Evolutionary conservation across 75 land plant genomes (phyloP), one percentile per base, ranked within the genome.

Genomic region (Cupressus sempervirens): DNA sequence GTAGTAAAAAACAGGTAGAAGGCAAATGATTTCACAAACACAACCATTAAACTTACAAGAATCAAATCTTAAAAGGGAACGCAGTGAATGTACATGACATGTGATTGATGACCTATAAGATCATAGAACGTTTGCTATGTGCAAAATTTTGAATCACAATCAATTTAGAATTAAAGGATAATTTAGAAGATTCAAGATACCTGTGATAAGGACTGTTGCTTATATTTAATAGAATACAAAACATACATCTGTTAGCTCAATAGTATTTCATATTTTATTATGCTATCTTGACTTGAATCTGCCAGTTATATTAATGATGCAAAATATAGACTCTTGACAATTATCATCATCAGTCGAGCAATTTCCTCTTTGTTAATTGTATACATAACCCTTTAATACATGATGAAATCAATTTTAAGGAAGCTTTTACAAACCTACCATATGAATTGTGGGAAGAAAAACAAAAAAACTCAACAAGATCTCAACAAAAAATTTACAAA

Each of bases 251-350:
- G 20, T 18, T 36, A 20, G 77, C 36, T 20, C 20, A 16, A 3
- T 16, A 38, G 40, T 38, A 38, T 75, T 75, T 75, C 36, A 75
- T 36, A 0, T 16, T 75, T 36, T 75, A 75, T 15, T 18, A 7
- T 75, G 77, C 77, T 35, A 75, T 15, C 40, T 75, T 75, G 77
- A 38, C 15, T 75, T 34, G 36, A 75, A 18, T 75, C 77, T 75
- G 76, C 30, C 20, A 14, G 23, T 1, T 75, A 74, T 4, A 75
- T 75, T 5, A 20, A 13, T 75, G 36, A 36, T 75, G 36, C 16
- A 11, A 12, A 2, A 4, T 35, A 14, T 13, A 38, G 41, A 75
- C 36, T 18, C 62, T 20, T 56, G 62, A 26, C 23, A 75, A 18
- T 36, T 16, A 35, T 75, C 35, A 75, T 75, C 77, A 6, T 75